Base-by-base conservation (phyloP, 2,329 filamentous ascomycete genomes). In the Aspergillus intermedius region DNA sequence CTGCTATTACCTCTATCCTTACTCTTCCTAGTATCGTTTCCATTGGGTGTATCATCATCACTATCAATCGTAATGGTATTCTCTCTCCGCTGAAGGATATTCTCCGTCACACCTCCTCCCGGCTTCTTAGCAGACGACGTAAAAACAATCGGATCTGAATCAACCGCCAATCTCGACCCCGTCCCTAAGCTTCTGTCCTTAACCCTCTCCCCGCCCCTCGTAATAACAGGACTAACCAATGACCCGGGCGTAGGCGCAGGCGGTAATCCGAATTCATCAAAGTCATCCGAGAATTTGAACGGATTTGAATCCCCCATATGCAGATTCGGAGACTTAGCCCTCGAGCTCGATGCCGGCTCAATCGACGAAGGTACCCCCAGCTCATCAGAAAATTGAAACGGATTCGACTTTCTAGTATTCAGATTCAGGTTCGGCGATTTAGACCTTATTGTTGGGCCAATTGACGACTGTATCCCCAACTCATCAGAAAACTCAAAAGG, bases 61-160 rank as follows among this genome's bases (percentile, higher is more conserved):
- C 67, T 62, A 17, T 69, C 64, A 42, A 71, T 60, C 10, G 66
- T 62, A 50, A 72, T 68, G 3, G 68, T 64, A 19, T 63, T 46
- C 7, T 57, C 49, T 19, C 17, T 19, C 17, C 17, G 17, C 17
- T 19, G 17, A 19, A 19, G 17, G 17, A 19, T 19, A 19, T 3
- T 19, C 17, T 19, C 17, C 3, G 17, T 19, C 17, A 19, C 17
- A 19, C 3, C 17, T 19, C 17, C 17, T 19, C 17, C 17, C 17
- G 17, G 59, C 43, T 66, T 60, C 3, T 61, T 64, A 0, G 64
- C 64, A 15, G 71, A 70, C 4, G 72, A 75, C 1, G 70, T 73
- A 47, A 71, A 72, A 3, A 66, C 56, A 51, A 74, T 72, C 2
- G 71, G 67, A 54, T 74, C 73, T 2, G 63, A 68, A 3, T 66